Evolutionary conservation across 1,284 basidiomycete genomes (phyloP).

Genomic region (Vanrija humicola): DNA sequence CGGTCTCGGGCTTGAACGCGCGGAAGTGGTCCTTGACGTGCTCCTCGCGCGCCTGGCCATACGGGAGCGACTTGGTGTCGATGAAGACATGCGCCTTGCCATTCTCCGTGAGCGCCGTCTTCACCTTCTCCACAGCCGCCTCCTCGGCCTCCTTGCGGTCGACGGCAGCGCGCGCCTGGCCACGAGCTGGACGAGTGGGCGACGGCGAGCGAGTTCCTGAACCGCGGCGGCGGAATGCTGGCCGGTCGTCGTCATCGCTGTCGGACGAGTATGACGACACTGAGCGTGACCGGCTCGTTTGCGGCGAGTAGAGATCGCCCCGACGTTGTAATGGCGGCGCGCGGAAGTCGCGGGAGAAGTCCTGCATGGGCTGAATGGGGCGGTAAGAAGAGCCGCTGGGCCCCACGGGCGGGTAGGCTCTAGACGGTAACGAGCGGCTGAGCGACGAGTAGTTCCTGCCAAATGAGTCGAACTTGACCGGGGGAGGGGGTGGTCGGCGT

Average conservation of each 20-base stretch:
- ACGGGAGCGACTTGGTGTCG: slow-evolving; percentile 31
- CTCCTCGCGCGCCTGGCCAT: slow-evolving; percentile 21
- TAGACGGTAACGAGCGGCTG: slow-evolving; percentile 10
- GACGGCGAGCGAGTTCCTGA: slow-evolving; percentile 13
- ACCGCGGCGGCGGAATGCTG: slow-evolving; percentile 17
- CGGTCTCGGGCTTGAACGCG: slow-evolving; percentile 40
- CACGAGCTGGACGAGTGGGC: slow-evolving; percentile 12
- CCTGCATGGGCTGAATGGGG: slow-evolving; percentile 3
- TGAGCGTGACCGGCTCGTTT: slow-evolving; percentile 10
- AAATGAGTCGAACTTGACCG: slow-evolving; percentile 11
- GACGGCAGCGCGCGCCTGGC: slow-evolving; percentile 6
- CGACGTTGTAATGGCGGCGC: not conserved
- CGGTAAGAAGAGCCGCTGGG: not conserved
- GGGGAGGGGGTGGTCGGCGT: slow-evolving; percentile 11
- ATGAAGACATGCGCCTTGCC: slow-evolving; percentile 38
- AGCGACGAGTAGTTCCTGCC: slow-evolving; percentile 21
- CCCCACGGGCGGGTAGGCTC: slow-evolving; percentile 11
- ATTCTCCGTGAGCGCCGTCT: slow-evolving; percentile 31
- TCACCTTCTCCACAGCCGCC: slow-evolving; percentile 26
- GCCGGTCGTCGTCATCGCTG: slow-evolving; percentile 29
- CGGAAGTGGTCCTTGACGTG: slow-evolving; percentile 43
- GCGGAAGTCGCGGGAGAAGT: slow-evolving; percentile 18
- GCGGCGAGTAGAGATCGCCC: slow-evolving; percentile 14
- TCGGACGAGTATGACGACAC: slow-evolving; percentile 25
- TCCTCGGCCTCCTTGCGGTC: slow-evolving; percentile 28